Evolutionary conservation across 2,329 filamentous ascomycete genomes (phyloP), one percentile per base, ranked within the genome.

Genomic region (Colletotrichum musae): DNA sequence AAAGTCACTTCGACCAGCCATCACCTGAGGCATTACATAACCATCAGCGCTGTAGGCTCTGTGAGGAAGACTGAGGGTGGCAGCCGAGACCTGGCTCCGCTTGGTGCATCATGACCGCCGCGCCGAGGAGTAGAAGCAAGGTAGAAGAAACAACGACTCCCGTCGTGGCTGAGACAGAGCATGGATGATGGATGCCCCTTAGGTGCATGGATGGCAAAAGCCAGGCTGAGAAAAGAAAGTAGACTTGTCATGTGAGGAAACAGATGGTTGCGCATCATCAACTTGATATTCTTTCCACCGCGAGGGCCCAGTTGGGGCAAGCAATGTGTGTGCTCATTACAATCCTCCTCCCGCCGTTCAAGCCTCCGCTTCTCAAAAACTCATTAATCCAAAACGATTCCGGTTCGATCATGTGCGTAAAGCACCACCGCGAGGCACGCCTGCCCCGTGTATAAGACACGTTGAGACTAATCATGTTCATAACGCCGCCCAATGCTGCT

Each of bases 401-500:
- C 36, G 32, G 41, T 28, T 50, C 32, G 41, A 28, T 41, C 39
- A 24, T 16, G 58, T 47, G 48, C 47, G 41, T 16, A 15, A 24
- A 36, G 32, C 32, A 36, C 32, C 32, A 5, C 28, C 52, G 26
- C 53, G 41, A 64, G 60, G 47, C 65, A 58, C 53, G 47, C 60
- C 60, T 41, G 18, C 51, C 16, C 47, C 60, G 41, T 58, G 62
- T 50, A 47, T 52, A 6, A 58, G 12, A 62, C 16, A 7, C 39
- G 43, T 32, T 18, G 24, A 24, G 16, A 39, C 64, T 61, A 43
- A 64, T 24, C 32, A 50, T 39, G 7, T 61, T 43, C 47, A 58
- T 51, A 21, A 70, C 68, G 65, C 68, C 68, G 64, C 65, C 68
- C 65, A 70, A 70, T 70, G 68, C 68, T 70, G 68, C 68, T 59